phyloP scores from a whole-genome alignment of 495 filamentous ascomycete species.

The Aspergillus biplanus region DNA sequence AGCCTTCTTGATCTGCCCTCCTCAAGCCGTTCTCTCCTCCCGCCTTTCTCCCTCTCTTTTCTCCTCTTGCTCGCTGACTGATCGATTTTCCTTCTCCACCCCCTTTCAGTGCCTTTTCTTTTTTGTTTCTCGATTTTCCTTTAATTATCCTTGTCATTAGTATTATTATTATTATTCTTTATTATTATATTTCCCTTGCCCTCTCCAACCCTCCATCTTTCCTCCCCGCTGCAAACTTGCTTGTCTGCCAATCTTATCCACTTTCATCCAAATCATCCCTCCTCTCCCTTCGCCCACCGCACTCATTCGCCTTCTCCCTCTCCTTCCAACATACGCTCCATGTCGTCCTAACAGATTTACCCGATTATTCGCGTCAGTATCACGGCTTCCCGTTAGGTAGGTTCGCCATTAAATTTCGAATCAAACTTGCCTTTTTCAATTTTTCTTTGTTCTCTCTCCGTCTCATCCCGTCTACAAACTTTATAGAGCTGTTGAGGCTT shows the following conservation, averaged over 20 bases:
- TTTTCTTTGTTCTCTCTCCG: conserved; percentile 7
- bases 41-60: conserved; percentile 1
- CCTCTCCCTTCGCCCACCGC: conserved; percentile 24
- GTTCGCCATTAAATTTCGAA: conserved; percentile 1
- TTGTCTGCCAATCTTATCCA: conserved; percentile 16
- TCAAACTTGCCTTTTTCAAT: conserved; percentile 6
- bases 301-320: conserved; percentile 10
- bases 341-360: conserved; percentile 44
- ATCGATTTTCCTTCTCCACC: conserved; percentile 9
- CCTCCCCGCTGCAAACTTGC: neutral
- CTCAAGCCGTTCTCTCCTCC: neutral
- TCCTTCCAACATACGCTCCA: conserved; percentile 30
- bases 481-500: conserved; percentile 4
- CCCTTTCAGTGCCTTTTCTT: conserved; percentile 2
- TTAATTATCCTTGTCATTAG: conserved; percentile 2
- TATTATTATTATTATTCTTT: conserved; percentile 10
- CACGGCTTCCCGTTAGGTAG: conserved; percentile 39
- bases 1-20: no score
- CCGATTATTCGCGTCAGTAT: conserved; percentile 47
- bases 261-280: conserved; percentile 8
- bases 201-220: neutral
- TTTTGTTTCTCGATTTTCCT: conserved; percentile 2
- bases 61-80: conserved; percentile 16
- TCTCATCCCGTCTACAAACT: conserved; percentile 10
- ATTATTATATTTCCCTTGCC: neutral